phyloP scores from a whole-genome alignment of 495 filamentous ascomycete species.

The Tetracladium setigerum region DNA sequence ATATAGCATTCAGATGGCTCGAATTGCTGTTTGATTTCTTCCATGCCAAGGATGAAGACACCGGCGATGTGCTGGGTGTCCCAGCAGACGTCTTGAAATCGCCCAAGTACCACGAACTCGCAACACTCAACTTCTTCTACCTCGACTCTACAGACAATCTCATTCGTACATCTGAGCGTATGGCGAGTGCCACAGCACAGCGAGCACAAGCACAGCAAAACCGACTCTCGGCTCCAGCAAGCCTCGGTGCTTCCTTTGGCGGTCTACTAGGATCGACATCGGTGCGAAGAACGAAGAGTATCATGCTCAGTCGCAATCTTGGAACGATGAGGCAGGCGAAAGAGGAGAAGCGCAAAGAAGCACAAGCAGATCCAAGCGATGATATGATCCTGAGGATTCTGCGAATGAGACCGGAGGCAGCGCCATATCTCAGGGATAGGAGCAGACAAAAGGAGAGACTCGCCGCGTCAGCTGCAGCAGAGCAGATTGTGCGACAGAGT shows the following conservation, averaged over 20 bases:
- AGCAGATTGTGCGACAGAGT: constrained; percentile 92
- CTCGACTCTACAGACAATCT: constrained; percentile 88
- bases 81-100: constrained; percentile 86
- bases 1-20: constrained; percentile 93
- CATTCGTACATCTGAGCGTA: constrained; percentile 86
- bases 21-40: constrained; percentile 91
- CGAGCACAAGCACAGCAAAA: constrained; percentile 65
- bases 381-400: constrained; percentile 97
- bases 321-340: constrained; percentile 95
- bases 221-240: constrained; percentile 64
- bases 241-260: constrained; percentile 45
- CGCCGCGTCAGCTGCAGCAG: constrained; percentile 81
- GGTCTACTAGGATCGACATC: constrained; percentile 64
- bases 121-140: constrained; percentile 96
- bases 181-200: constrained; percentile 82
- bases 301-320: constrained; percentile 91
- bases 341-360: constrained; percentile 89
- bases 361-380: constrained; percentile 93
- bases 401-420: constrained; percentile 94
- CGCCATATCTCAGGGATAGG: constrained; percentile 78
- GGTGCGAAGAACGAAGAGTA: constrained; percentile 77
- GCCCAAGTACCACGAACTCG: constrained; percentile 96
- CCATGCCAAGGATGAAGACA: constrained; percentile 80
- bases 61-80: constrained; percentile 80
- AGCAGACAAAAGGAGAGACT: constrained; percentile 91